These are phyloP conservation scores for Myriosclerotinia scirpicola DNA, from an alignment of 2,329 filamentous ascomycete genomes.

Conservation along the genomic window DNA sequence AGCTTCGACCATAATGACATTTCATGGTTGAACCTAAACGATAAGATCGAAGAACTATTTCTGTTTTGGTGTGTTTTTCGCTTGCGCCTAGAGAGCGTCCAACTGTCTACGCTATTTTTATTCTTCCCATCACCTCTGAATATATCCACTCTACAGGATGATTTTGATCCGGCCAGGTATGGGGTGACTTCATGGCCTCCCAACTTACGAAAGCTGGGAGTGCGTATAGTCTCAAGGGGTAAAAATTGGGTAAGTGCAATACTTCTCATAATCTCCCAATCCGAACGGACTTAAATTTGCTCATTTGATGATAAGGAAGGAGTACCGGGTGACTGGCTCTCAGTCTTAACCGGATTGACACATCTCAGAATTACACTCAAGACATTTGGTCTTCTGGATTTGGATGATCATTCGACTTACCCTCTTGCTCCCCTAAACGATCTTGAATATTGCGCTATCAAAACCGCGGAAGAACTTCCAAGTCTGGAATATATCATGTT, in stretches of 20 bases:
- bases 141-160: neutral
- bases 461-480: neutral
- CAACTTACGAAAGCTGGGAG: neutral
- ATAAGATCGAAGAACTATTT: neutral
- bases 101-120: neutral
- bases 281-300: neutral
- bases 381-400: neutral
- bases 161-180: neutral
- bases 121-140: neutral
- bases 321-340: neutral
- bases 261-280: neutral
- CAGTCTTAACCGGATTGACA: neutral
- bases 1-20: neutral
- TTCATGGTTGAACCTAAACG: neutral
- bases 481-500: neutral
- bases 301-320: neutral
- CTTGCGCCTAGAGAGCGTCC: neutral
- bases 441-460: neutral
- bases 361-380: neutral
- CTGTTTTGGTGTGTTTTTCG: neutral
- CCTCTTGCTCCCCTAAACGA: neutral
- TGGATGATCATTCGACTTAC: neutral
- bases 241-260: neutral
- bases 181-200: neutral
- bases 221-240: neutral